A percentile compares a stretch with the other conserved stretches of the same genome.
phyloP scores from a whole-genome alignment of 2,329 filamentous ascomycete species.

The Shiraia bambusicola region DNA sequence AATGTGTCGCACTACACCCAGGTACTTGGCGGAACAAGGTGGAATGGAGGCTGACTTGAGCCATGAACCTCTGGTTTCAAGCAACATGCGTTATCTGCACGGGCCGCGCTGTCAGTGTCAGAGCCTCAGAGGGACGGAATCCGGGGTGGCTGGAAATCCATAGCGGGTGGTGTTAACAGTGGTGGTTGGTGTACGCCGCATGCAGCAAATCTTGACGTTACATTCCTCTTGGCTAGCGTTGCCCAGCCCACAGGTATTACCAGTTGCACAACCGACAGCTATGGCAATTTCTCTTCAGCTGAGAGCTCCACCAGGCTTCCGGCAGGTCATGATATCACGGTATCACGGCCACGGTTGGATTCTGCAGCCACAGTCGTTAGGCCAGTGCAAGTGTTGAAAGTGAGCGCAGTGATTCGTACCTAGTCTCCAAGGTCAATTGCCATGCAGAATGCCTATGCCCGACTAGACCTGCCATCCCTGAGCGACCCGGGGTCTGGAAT shows the following conservation, averaged over 20 bases:
- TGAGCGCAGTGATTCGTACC: too few relatives aligned
- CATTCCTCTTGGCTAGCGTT: slow-evolving; percentile 16
- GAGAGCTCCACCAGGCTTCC: background rate
- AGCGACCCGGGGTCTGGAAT: slow-evolving; percentile 18
- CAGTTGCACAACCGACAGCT: slow-evolving; percentile 14
- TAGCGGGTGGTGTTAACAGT: slow-evolving; percentile 19
- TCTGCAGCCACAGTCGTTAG: background rate
- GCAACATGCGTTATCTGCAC: slow-evolving; percentile 21
- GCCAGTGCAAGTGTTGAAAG: too few relatives aligned
- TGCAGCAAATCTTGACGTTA: slow-evolving; percentile 25
- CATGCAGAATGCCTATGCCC: slow-evolving; percentile 1
- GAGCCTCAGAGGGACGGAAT: slow-evolving; percentile 14
- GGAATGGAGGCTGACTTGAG: slow-evolving; percentile 40
- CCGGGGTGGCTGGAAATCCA: slow-evolving; percentile 26
- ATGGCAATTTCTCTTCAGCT: slow-evolving; percentile 5
- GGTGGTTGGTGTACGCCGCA: slow-evolving; percentile 27
- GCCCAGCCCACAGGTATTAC: slow-evolving; percentile 18
- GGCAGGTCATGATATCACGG: too few relatives aligned
- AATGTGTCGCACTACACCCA: slow-evolving; percentile 31
- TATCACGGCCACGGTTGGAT: too few relatives aligned
- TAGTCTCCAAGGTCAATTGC: slow-evolving; percentile 1
- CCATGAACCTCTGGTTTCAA: slow-evolving; percentile 30
- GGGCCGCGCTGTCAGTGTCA: slow-evolving; percentile 10
- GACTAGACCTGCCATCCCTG: slow-evolving; percentile 9
- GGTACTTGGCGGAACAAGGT: slow-evolving; percentile 35